Conservation (phyloP, 768 basidiomycete genomes). For the Mycena capillaripes region DNA sequence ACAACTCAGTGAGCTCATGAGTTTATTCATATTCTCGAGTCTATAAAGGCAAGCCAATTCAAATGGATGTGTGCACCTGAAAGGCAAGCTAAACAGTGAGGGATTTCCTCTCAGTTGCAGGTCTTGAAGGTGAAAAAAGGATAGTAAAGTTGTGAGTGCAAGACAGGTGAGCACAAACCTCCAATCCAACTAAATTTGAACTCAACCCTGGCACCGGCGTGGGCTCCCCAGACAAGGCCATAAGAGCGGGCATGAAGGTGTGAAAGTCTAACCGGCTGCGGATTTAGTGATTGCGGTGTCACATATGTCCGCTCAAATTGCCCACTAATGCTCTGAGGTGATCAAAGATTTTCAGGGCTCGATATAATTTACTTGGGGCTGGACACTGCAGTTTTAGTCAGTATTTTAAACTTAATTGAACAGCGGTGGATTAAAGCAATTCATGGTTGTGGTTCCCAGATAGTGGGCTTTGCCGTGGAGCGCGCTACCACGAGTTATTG, state of each 20-base stretch:
- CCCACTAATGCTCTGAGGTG: background rate
- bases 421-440: background rate
- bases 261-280: background rate
- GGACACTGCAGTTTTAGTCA: background rate
- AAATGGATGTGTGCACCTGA: background rate
- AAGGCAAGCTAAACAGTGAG: too few species aligned
- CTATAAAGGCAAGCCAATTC: background rate
- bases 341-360: background rate
- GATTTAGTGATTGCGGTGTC: background rate
- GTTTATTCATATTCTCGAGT: background rate
- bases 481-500: background rate
- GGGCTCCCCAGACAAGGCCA: too few species aligned
- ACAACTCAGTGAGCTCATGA: background rate
- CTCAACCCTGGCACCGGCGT: too few species aligned
- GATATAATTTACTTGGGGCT: background rate
- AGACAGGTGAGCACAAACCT: too few species aligned
- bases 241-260: too few species aligned
- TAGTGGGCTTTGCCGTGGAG: too few species aligned
- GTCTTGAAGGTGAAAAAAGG: too few species aligned
- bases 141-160: too few species aligned
- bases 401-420: background rate
- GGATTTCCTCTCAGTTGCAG: too few species aligned
- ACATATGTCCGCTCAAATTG: background rate
- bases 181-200: too few species aligned
- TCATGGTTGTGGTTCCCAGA: background rate